Evolutionary conservation across 352 stramenopile species (phyloP), one percentile per base, ranked within the genome.

Genomic region (Globisporangium irregulare): DNA sequence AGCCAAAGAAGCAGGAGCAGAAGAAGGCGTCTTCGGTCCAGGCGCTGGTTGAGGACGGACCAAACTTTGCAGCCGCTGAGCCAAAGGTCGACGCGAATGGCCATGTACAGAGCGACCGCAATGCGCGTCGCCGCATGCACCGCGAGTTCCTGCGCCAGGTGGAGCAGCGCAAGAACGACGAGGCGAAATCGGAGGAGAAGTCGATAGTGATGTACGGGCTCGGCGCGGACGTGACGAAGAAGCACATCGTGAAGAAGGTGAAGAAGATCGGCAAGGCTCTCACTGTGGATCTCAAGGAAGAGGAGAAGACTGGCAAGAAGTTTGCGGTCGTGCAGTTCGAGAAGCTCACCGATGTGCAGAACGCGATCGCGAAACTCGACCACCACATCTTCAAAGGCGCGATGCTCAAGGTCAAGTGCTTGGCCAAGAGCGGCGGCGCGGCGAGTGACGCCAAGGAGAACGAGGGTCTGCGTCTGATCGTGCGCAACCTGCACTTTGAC

Each of bases 401-500:
- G 24, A 85, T 78, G 68, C 77, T 95, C n/a, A 78, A 82, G 60
- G 87, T 89, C 15, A 79, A 84, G 62, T 76, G 71, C 48, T 71
- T 83, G 43, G 56, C 73, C 41, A 74, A 77, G 20, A 69, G 75
- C 38, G 56, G 48, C 38, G 69, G 64, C 10, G 74, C 72, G 1
- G 59, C 70, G 48, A 71, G 72, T n/a, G 69, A 78, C 10, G 51
- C 64, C 14, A 85, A 82, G 34, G 66, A 79, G 58, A 71, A 69
- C 22, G 82, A 92, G 29, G 85, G 82, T 36, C 67, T 92, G 64
- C 87, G 87, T 9, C 72, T 95, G 36, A 95, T 95, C 54, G 82
- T 95, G 57, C 87, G 87, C 59, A 95, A 95, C 68, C 66, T 95
- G 66, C 81, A 86, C 25, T 95, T 95, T 70, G 77, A 94, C 72